Evolutionary conservation across 345 rosid species (phyloP), one percentile per base, ranked within the genome.

Genomic region (Syzygium aromaticum): DNA sequence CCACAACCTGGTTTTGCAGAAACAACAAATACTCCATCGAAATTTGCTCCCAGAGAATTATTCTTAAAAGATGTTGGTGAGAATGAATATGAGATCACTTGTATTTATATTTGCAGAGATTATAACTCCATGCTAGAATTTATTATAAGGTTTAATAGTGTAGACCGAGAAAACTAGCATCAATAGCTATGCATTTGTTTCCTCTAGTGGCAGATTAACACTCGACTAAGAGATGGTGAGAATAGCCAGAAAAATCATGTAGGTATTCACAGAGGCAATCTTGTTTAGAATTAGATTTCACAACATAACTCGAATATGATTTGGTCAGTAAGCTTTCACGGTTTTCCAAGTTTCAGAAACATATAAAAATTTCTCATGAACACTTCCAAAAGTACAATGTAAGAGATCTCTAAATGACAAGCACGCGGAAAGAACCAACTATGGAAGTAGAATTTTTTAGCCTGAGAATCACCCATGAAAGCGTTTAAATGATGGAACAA

Each of bases 1-100:
- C 91, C 5, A 97, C 96, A 19, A 97, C 97, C 93, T 95, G 91
- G 87, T 30, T 52, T 87, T 78, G 85, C 77, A 84, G 73, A 88
- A 53, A 85, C 40, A 87, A 89, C 57, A 59, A 16, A 19, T 51
- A 9, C 64, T 57, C 15, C 13, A 6, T 73, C 14, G 5, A 73
- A 33, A 73, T 73, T 73, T 73, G 80, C 80, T 28, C 49, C 59
- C 86, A 49, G 52, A 86, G 23, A 86, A 77, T 54, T 78, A 73
- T 73, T 73, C 46, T 73, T 33, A 33, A 73, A 33, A 33, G 49
- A 73, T 73, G 80, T 22, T 19, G 9, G 25, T 73, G 14, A 73
- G 49, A 33, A 73, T 38, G 80, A 73, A 33, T 9, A 38, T 73
- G 49, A 73, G 49, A 33, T 73, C 49, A 73, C 49, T 73, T 73